Conservation (phyloP, 495 filamentous ascomycete species). For the Hapsidospora chrysogenum region DNA sequence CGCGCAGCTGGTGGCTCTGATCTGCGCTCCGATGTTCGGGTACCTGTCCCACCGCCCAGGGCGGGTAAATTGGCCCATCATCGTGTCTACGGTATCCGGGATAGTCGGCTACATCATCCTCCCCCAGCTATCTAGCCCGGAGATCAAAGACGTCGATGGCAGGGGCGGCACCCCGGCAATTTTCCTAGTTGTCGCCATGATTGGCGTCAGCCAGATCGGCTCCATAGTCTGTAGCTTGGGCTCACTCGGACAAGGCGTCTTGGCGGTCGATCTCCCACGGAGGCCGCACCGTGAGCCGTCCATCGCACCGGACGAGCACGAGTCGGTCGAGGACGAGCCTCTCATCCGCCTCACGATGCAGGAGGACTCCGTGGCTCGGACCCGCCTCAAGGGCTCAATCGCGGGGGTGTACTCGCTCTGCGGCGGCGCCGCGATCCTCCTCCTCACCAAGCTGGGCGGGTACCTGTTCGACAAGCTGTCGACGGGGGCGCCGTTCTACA, state of each 20-base stretch:
- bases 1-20: conserved; percentile 69
- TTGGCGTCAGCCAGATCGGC: conserved; percentile 87
- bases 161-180: conserved; percentile 45
- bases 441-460: conserved; percentile 88
- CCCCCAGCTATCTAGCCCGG: conserved; percentile 50
- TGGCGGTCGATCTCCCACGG: conserved; percentile 32
- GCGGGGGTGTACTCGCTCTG: conserved; percentile 84
- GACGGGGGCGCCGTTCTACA: conserved; percentile 68
- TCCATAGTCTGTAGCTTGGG: conserved; percentile 87
- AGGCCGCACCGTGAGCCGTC: conserved; percentile 12
- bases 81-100: conserved; percentile 52
- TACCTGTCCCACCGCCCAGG: conserved; percentile 47
- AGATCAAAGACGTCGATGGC: conserved; percentile 38
- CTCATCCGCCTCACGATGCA: conserved; percentile 11
- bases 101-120: conserved; percentile 62
- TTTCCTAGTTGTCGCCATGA: conserved; percentile 58
- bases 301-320: conserved; percentile 9
- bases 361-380: conserved; percentile 17
- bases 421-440: conserved; percentile 78
- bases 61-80: conserved; percentile 54
- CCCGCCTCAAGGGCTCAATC: conserved; percentile 75
- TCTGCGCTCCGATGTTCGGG: conserved; percentile 77
- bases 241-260: conserved; percentile 62
- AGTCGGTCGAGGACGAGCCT: conserved; percentile 11
- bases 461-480: conserved; percentile 57